Evolutionary conservation across 2,329 filamentous ascomycete species (phyloP).

Genomic region (Xylaria sp.): DNA sequence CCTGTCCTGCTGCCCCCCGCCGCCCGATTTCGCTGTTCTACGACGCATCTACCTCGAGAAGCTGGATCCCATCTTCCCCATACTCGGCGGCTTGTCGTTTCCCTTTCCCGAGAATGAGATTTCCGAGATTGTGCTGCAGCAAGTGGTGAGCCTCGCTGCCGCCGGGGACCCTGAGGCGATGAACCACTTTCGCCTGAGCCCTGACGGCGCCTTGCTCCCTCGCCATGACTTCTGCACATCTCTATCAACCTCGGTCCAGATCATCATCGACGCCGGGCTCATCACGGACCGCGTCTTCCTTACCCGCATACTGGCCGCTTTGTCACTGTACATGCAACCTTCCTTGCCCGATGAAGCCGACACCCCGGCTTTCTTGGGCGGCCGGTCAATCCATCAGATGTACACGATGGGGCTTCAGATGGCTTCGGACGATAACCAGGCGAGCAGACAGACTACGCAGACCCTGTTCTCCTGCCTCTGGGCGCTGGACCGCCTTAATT

Average conservation of each 20-base stretch:
- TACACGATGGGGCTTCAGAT: constrained; percentile 61
- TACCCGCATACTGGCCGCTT: constrained; percentile 55
- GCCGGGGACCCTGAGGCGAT: constrained; percentile 52
- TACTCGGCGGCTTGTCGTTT: constrained; percentile 44
- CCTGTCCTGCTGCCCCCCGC: constrained; percentile 51
- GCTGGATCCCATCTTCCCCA: constrained; percentile 58
- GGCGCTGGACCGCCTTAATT: constrained; percentile 63
- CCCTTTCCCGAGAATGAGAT: constrained; percentile 33
- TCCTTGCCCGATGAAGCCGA: constrained; percentile 57
- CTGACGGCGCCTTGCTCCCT: constrained; percentile 43
- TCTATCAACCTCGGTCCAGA: constrained; percentile 52
- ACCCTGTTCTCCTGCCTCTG: constrained; percentile 60
- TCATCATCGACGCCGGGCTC: constrained; percentile 55
- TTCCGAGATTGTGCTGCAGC: constrained; percentile 49
- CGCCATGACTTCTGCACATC: constrained; percentile 52
- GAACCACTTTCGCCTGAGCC: constrained; percentile 48
- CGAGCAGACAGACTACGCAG: constrained; percentile 46
- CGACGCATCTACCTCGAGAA: constrained; percentile 52
- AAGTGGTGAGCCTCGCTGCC: constrained; percentile 59
- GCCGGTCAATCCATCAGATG: constrained; percentile 58
- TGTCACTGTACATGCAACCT: constrained; percentile 64
- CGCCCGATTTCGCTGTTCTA: constrained; percentile 49
- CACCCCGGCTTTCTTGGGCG: constrained; percentile 55
- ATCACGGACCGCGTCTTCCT: constrained; percentile 58
- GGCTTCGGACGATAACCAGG: constrained; percentile 34